These are phyloP conservation scores for Tolypocladium tundrense DNA, from an alignment of 2,329 filamentous ascomycete genomes.

Conservation along the genomic window DNA sequence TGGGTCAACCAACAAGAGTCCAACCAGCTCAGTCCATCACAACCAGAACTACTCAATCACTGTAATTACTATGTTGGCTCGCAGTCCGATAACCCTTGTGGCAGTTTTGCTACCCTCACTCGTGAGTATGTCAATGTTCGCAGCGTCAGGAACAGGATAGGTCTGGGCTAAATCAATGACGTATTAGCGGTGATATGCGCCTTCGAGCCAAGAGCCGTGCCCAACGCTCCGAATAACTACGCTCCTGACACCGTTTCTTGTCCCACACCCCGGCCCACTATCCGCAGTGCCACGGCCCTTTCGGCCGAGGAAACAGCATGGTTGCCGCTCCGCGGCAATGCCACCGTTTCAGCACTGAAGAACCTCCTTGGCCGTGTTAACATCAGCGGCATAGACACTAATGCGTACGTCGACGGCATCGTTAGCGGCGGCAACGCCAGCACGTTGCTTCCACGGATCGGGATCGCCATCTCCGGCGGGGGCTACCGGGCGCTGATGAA, in stretches of 20 bases:
- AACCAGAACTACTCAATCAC: not conserved
- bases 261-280: conserved; percentile 5
- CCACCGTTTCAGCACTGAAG: conserved; percentile 8
- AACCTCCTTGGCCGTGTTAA: conserved; percentile 7
- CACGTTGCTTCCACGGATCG: conserved; percentile 38
- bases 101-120: not conserved
- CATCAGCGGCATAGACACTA: conserved; percentile 8
- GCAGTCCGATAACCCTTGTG: not conserved
- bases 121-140: not conserved
- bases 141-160: not conserved
- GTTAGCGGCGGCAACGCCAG: conserved; percentile 1
- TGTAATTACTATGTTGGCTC: not conserved
- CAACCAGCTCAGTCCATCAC: not conserved
- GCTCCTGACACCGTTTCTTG: conserved; percentile 8
- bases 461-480: conserved; percentile 64
- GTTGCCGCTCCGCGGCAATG: conserved; percentile 7
- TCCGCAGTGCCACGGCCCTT: conserved; percentile 7
- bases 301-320: conserved; percentile 10
- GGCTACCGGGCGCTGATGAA: conserved; percentile 72
- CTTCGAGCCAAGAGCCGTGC: not conserved
- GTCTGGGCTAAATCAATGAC: not conserved
- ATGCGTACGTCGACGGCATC: conserved; percentile 7
- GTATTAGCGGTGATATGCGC: not conserved
- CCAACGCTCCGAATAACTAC: conserved; percentile 6
- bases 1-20: not conserved